phyloP scores from a whole-genome alignment of 2,329 filamentous ascomycete species.

The Eurotiales sp. region DNA sequence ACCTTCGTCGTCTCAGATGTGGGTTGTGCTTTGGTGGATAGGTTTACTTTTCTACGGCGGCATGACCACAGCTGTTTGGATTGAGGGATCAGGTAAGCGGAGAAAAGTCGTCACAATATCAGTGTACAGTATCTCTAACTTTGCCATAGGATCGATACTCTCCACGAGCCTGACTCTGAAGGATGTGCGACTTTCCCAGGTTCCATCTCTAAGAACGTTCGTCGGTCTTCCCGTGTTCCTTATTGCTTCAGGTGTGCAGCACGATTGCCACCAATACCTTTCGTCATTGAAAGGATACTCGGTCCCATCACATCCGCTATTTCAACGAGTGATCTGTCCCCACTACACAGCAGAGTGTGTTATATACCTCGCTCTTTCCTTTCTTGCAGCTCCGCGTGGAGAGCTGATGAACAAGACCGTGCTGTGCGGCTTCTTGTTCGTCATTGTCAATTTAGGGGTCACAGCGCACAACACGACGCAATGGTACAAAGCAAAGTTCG shows the following conservation, averaged over 20 bases:
- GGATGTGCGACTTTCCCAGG: conserved; percentile 35
- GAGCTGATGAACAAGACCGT: conserved; percentile 68
- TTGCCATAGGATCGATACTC: conserved; percentile 28
- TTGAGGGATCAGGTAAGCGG: conserved; percentile 69
- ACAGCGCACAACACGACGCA: conserved; percentile 73
- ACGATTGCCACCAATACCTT: conserved; percentile 68
- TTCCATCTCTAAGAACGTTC: conserved; percentile 50
- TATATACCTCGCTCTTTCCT: conserved; percentile 74
- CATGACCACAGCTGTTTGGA: conserved; percentile 74
- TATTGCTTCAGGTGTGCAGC: conserved; percentile 67
- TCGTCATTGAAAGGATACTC: conserved; percentile 75
- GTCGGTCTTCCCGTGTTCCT: conserved; percentile 63
- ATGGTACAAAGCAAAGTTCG: conserved; percentile 79
- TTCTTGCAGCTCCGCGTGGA: conserved; percentile 68
- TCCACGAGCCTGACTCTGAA: conserved; percentile 30
- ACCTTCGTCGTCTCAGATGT: conserved; percentile 74
- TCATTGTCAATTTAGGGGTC: conserved; percentile 72
- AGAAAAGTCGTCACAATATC: neutral
- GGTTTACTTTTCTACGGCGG: conserved; percentile 73
- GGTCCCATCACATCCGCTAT: conserved; percentile 69
- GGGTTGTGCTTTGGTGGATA: conserved; percentile 75
- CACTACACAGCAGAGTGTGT: conserved; percentile 89
- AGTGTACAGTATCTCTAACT: neutral
- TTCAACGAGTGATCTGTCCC: conserved; percentile 71
- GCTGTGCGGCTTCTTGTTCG: conserved; percentile 66